Conservation (phyloP, 305 asterid species). For the Rubia balearica region DNA sequence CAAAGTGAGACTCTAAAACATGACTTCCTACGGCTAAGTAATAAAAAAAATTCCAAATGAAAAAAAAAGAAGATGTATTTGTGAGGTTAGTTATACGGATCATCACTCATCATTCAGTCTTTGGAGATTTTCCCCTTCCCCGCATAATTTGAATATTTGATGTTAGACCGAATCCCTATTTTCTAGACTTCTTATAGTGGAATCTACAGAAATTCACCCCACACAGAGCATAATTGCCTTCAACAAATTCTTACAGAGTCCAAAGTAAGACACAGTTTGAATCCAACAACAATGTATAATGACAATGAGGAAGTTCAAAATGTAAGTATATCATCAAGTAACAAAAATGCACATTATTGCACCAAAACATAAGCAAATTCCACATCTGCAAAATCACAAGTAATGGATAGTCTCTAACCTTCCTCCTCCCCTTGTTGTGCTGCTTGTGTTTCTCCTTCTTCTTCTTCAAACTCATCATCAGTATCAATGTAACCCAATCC, state of each 20-base stretch:
- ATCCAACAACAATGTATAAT: neutral
- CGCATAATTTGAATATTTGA: neutral
- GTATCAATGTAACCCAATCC: slow-evolving; percentile 38
- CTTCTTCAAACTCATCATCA: slow-evolving; percentile 27
- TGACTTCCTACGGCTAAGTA: neutral
- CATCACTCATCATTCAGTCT: neutral
- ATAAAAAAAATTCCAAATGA: neutral
- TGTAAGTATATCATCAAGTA: neutral
- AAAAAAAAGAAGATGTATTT: neutral
- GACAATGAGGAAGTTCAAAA: neutral
- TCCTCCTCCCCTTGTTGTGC: slow-evolving; percentile 40
- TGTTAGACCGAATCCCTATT: neutral
- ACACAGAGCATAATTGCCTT: neutral
- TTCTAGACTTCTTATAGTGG: neutral
- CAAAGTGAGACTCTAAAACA: neutral
- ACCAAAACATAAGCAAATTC: neutral
- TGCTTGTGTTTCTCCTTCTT: slow-evolving; percentile 26
- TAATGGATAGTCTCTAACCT: slow-evolving; percentile 31
- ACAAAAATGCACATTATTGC: neutral
- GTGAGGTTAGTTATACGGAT: neutral
- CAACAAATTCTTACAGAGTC: neutral
- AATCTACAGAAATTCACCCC: neutral
- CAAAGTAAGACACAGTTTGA: neutral
- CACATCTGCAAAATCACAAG: neutral
- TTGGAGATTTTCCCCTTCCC: neutral